phyloP scores from a whole-genome alignment of 73 alveolate species.

The Stentor coeruleus region DNA sequence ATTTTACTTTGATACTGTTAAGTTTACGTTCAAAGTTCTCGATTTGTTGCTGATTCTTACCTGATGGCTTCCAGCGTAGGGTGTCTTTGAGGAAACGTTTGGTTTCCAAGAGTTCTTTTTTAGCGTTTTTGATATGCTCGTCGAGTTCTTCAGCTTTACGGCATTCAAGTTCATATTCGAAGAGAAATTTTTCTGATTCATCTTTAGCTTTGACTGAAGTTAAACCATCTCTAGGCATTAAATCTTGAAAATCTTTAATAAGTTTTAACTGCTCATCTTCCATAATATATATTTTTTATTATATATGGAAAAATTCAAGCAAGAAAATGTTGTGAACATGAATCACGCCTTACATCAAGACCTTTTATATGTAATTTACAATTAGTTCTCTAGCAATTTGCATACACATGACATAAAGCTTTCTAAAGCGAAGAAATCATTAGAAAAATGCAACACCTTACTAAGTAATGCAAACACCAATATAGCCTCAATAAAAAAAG shows the following conservation, averaged over 20 bases:
- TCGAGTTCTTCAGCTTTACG: slow-evolving; percentile 11
- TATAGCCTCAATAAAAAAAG: neutral
- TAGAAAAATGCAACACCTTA: neutral
- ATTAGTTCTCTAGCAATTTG: neutral
- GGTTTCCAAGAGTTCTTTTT: neutral
- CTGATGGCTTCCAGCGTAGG: slow-evolving; percentile 6
- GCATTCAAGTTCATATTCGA: slow-evolving; percentile 9
- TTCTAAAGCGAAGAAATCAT: neutral
- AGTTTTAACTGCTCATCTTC: neutral
- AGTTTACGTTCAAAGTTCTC: neutral
- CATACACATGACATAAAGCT: neutral
- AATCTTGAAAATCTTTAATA: neutral
- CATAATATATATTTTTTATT: no score
- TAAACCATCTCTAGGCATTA: neutral
- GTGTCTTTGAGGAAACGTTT: neutral
- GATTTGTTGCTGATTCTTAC: neutral
- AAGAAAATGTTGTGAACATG: neutral
- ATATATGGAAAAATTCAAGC: neutral
- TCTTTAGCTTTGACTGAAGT: neutral
- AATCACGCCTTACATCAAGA: neutral
- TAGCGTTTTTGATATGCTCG: neutral
- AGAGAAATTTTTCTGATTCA: neutral
- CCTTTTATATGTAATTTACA: neutral
- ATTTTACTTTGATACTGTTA: neutral
- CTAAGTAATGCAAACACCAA: neutral